These are phyloP conservation scores for Lachnellula subtilissima DNA, from an alignment of 2,329 filamentous ascomycete species.

Conservation along the genomic window DNA sequence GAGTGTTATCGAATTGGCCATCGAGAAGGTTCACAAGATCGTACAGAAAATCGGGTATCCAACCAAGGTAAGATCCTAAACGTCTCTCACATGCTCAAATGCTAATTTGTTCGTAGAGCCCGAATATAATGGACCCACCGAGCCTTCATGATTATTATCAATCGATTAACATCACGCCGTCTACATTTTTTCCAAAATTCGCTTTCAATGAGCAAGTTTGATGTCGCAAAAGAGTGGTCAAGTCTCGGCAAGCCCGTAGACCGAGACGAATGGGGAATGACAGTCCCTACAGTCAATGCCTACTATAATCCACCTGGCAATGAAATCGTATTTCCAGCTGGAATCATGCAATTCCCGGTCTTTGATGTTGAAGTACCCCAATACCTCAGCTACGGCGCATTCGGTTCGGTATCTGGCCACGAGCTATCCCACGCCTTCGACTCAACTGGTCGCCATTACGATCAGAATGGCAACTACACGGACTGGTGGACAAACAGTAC, in stretches of 20 bases:
- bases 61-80: slow-evolving; percentile 36
- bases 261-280: slow-evolving; percentile 57
- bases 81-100: background rate
- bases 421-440: slow-evolving; percentile 69
- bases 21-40: slow-evolving; percentile 63
- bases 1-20: slow-evolving; percentile 53
- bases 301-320: slow-evolving; percentile 58
- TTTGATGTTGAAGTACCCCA: slow-evolving; percentile 59
- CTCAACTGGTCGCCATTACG: slow-evolving; percentile 58
- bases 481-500: slow-evolving; percentile 64
- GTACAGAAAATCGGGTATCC: slow-evolving; percentile 66
- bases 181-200: slow-evolving; percentile 54
- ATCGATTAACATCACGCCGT: slow-evolving; percentile 44
- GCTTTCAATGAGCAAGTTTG: slow-evolving; percentile 46
- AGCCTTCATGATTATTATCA: slow-evolving; percentile 54
- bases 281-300: slow-evolving; percentile 58
- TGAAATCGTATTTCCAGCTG: slow-evolving; percentile 64
- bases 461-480: slow-evolving; percentile 59
- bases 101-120: slow-evolving; percentile 36
- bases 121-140: slow-evolving; percentile 55
- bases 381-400: slow-evolving; percentile 65
- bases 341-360: slow-evolving; percentile 64
- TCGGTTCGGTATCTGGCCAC: slow-evolving; percentile 63
- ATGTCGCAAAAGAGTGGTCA: slow-evolving; percentile 48
- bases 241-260: slow-evolving; percentile 56